Base-by-base conservation (phyloP, 768 basidiomycete genomes). In the Lactarius sanguifluus region DNA sequence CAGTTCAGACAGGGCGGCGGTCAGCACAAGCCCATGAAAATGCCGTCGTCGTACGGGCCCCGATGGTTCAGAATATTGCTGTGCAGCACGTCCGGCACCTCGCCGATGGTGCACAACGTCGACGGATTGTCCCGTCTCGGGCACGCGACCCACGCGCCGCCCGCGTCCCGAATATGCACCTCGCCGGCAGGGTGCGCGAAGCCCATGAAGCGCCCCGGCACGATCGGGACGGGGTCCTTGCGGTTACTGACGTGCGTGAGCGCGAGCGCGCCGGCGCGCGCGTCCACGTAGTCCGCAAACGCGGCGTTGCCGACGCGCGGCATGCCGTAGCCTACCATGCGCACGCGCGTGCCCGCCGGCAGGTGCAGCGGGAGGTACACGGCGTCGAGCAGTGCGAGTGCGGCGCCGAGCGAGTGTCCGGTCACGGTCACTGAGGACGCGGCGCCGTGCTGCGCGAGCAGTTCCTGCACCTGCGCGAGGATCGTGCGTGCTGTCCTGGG, bases 291-390 rank as follows among this genome's bases (percentile, higher is more conserved):
- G 41, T 66, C 47, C n/a, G 80, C 85, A 68, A 81, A 86, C n/a
- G 76, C 80, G 2, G 74, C 59, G 71, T 83, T 83, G 7, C 84
- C 84, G 23, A 85, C 83, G 41, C 84, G 79, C 9, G 84, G 84
- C 41, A 79, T 81, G 3, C 82, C 83, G 69, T 78, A 85, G 0
- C 82, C 82, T 54, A 83, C 75, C 3, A 78, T 75, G 61, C 78
- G 81, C 61, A 85, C 76, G 76, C 62, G 62, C 41, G 70, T 73
- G 64, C 56, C 67, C 12, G 71, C 70, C 0, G 76, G 75, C 2
- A 78, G 73, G 64, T 77, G 71, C 45, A 77, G 50, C 1, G 66
- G 69, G 38, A 77, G 67, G 67, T 71, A 76, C 10, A 78, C 59
- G 0, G 75, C 67, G 36, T 77, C 77, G 23, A 78, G 71, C 59